Evolutionary conservation across 192 early-diverging fungal species (phyloP).

Genomic region (Coemansia sp.): DNA sequence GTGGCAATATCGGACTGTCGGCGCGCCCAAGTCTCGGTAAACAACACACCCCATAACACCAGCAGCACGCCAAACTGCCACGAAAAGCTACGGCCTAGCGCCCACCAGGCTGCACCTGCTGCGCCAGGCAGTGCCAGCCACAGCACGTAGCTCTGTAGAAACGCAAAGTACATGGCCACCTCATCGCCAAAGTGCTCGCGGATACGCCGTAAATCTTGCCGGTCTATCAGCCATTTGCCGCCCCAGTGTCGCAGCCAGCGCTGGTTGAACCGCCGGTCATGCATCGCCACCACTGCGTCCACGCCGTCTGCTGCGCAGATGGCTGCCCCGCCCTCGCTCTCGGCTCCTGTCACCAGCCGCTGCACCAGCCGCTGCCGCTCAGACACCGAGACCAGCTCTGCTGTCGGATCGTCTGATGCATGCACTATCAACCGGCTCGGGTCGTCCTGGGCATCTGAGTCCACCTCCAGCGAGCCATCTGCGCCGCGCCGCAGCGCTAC

Average conservation of each 20-base stretch:
- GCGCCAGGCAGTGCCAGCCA: conserved; percentile 69
- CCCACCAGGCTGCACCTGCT: conserved; percentile 61
- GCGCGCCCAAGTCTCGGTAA: conserved; percentile 81
- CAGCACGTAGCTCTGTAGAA: conserved; percentile 82
- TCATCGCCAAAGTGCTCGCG: conserved; percentile 86
- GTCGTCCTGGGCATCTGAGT: conserved; percentile 34
- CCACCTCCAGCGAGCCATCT: conserved; percentile 29
- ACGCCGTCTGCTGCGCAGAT: conserved; percentile 48
- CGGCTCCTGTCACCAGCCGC: conserved; percentile 36
- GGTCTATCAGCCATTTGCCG: conserved; percentile 71
- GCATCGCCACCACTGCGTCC: conserved; percentile 68
- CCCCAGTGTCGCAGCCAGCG: conserved; percentile 81
- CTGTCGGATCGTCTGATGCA: conserved; percentile 14
- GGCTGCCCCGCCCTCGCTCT: conserved; percentile 30
- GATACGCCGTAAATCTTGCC: conserved; percentile 70
- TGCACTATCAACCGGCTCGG: conserved; percentile 28
- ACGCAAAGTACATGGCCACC: conserved; percentile 93
- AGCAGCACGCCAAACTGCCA: conserved; percentile 64
- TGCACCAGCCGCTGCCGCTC: conserved; percentile 43
- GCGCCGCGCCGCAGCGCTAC: conserved; percentile 32
- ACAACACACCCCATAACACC: conserved; percentile 66
- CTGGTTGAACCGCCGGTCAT: conserved; percentile 76
- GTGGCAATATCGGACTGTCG: conserved; percentile 68
- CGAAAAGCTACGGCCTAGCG: conserved; percentile 57
- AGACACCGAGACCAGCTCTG: conserved; percentile 12